Evolutionary conservation across 225 moss, liverwort and hornwort genomes (phyloP), one percentile per base, ranked within the genome.

Genomic region (Lunularia cruciata): DNA sequence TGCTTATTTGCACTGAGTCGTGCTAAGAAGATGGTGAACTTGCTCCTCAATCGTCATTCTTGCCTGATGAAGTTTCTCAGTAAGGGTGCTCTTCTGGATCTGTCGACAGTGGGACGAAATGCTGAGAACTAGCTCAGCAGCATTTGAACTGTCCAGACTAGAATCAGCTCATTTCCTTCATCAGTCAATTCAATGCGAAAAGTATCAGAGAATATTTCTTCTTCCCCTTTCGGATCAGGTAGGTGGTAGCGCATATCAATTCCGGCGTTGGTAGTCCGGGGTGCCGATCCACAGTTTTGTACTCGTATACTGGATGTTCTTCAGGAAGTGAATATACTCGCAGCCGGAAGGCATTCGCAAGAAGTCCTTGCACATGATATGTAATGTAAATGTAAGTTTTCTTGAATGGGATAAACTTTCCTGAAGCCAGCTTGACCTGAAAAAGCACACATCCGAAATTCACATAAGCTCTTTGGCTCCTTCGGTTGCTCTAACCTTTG

Each of bases 1-100:
- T 52, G 83, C 86, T 9, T 98, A 98, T 72, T 73, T 90, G 83
- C 86, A 83, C 23, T 90, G n/a, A 69, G 56, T 26, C 27, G 52
- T 32, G 6, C 49, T n/a, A 34, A 33, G 51, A 48, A 22, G 40
- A 1, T 22, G 20, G 59, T 60, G 37, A 60, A 22, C 22, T 60
- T 60, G 16, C n/a, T 60, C 20, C 20, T 20, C 9, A 33, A n/a
- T n/a, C n/a, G n/a, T n/a, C n/a, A n/a, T n/a, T n/a, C n/a, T n/a
- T n/a, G n/a, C n/a, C n/a, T n/a, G n/a, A n/a, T n/a, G n/a, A n/a
- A n/a, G n/a, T n/a, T n/a, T n/a, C n/a, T n/a, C n/a, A n/a, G n/a
- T n/a, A n/a, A n/a, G 8, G 35, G 20, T 60, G 20, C n/a, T 34
- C 34, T 2, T 22, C 3, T 16, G n/a, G 35, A 37, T 36, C 59